A percentile compares a stretch with the other conserved stretches of the same genome.
These are phyloP conservation scores for Nothomitra cinnamomea DNA, from an alignment of 2,329 filamentous ascomycete species.

Conservation along the genomic window DNA sequence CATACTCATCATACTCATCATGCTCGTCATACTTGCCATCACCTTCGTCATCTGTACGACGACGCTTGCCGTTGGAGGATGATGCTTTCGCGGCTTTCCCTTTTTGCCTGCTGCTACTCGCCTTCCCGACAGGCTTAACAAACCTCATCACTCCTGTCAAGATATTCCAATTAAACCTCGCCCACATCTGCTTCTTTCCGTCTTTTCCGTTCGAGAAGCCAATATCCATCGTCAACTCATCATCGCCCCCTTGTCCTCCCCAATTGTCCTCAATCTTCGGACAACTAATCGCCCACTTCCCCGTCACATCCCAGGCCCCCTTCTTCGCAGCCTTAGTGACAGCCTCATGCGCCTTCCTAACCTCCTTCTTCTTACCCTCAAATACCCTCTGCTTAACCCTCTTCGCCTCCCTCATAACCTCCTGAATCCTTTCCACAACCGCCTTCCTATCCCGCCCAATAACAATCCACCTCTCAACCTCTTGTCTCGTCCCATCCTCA, in stretches of 20 bases:
- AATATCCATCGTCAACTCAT: not conserved
- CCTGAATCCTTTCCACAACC: not conserved
- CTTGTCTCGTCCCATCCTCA: not conserved
- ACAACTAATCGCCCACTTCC: not conserved
- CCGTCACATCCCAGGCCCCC: not conserved
- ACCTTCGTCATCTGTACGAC: not conserved
- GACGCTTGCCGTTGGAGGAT: too few species aligned
- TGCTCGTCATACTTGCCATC: not conserved
- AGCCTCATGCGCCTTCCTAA: not conserved
- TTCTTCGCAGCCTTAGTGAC: not conserved
- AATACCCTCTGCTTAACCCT: not conserved
- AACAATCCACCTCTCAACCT: not conserved
- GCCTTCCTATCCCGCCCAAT: not conserved
- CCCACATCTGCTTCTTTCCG: conserved; percentile 1
- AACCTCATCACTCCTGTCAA: not conserved
- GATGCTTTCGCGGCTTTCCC: too few species aligned
- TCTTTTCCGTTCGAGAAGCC: not conserved
- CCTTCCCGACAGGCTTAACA: not conserved
- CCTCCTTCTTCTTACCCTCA: not conserved
- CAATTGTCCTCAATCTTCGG: not conserved
- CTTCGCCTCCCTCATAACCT: not conserved
- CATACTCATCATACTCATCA: not conserved
- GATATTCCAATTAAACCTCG: not conserved
- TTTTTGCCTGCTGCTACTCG: too few species aligned
- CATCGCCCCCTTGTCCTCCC: not conserved